Evolutionary conservation across 2,329 filamentous ascomycete genomes (phyloP), one percentile per base, ranked within the genome.

Genomic region (Cordyceps pruinosa): DNA sequence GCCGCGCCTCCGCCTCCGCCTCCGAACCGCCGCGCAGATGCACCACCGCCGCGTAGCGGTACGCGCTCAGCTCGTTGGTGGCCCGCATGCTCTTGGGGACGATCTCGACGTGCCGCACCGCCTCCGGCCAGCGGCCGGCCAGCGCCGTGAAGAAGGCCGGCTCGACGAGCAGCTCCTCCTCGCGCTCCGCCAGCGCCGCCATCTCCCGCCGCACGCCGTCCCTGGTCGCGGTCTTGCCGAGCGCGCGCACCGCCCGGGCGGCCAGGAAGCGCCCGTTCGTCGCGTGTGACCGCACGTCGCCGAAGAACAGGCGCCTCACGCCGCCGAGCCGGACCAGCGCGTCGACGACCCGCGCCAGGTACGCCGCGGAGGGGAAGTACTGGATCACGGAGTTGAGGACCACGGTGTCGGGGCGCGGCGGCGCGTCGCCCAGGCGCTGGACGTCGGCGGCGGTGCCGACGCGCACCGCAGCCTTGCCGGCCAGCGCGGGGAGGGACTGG

Each of bases 11-110:
- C 7, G 10, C 28, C 2, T 35, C 39, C 5, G 5, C 10, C n/a
- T n/a, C n/a, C n/a, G n/a, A n/a, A n/a, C n/a, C n/a, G 8, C n/a
- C 39, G 5, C 58, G 60, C 6, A 58, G 25, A 52, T 68, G 61
- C 0, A 69, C 25, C 1, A 69, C 62, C 6, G 65, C 68, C 1
- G 62, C 62, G 45, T 67, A 69, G 1, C 67, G 66, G 41, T 67
- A 69, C 5, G 49, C 59, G 55, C 63, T 68, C 12, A 69, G 60
- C 35, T 69, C 68, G 26, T 69, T 69, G 10, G 63, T 65, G 0
- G 66, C 66, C 13, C 48, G 28, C 64, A 69, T 66, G 7, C 19
- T 53, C 57, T 69, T 69, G 8, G 67, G 67, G 0, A 69, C 17
- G 17, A 69, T 64, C 41, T 68, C 66, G 3, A 69, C 65, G 30